These are phyloP conservation scores for Fistulinella cinereoalba DNA, from an alignment of 1,284 basidiomycete species.

Conservation along the genomic window DNA sequence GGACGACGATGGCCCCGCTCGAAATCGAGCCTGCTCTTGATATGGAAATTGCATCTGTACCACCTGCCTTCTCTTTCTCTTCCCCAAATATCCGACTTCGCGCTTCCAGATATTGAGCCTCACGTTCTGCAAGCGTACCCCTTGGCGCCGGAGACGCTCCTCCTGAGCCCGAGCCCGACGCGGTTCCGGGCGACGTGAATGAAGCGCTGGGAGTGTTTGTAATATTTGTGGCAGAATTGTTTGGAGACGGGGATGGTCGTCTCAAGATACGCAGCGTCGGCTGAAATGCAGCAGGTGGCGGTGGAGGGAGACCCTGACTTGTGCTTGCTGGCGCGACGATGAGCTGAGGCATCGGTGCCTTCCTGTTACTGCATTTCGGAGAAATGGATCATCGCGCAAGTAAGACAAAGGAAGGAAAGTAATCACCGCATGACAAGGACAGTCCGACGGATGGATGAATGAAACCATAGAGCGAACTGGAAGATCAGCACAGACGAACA, in stretches of 20 bases:
- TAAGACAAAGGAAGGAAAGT: neutral
- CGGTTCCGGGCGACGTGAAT: neutral
- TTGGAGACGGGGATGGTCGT: too few relatives aligned
- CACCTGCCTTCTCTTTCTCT: constrained; percentile 1
- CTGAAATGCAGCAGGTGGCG: constrained; percentile 30
- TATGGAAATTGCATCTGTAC: neutral
- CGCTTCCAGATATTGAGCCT: constrained; percentile 34
- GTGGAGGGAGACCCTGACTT: constrained; percentile 15
- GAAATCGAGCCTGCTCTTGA: constrained; percentile 1
- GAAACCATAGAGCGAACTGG: constrained; percentile 2
- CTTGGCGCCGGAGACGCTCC: constrained; percentile 19
- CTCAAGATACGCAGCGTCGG: constrained; percentile 31
- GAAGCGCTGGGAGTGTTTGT: too few relatives aligned
- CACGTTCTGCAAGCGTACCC: constrained; percentile 32
- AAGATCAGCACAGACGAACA: constrained; percentile 10
- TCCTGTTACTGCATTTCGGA: constrained; percentile 36
- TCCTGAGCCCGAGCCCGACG: constrained; percentile 3
- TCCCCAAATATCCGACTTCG: constrained; percentile 30
- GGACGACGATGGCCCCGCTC: constrained; percentile 14
- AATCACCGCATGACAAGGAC: neutral
- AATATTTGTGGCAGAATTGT: too few relatives aligned
- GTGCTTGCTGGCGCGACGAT: constrained; percentile 38
- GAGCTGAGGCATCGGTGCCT: constrained; percentile 47
- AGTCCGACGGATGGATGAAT: neutral
- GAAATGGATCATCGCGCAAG: neutral